Conservation (phyloP, 768 basidiomycete genomes). For the Leccinum longicurvipes region DNA sequence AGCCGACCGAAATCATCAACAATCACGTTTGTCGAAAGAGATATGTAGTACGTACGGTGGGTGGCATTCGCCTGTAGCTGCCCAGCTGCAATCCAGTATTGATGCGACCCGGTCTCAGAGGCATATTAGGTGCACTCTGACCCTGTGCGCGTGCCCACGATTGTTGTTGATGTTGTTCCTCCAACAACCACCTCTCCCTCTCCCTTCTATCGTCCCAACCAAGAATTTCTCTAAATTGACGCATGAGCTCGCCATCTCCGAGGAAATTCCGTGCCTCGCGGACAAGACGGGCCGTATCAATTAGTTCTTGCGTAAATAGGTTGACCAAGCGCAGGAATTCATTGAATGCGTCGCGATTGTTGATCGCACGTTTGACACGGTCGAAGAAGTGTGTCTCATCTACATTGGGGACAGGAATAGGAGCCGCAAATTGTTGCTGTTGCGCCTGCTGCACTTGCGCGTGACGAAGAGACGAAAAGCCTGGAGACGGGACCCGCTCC, state of each 20-base stretch:
- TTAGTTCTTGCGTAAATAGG: conserved; percentile 90
- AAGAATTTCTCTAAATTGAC: conserved; percentile 79
- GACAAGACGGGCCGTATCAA: conserved; percentile 81
- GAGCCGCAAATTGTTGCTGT: conserved; percentile 18
- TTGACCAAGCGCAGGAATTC: conserved; percentile 96
- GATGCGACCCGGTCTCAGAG: conserved; percentile 50
- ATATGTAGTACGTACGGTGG: conserved; percentile 52
- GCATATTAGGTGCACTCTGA: conserved; percentile 34
- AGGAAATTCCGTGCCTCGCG: conserved; percentile 76
- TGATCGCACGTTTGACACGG: conserved; percentile 71
- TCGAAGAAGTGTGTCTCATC: conserved; percentile 88
- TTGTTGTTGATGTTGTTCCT: conserved; percentile 42
- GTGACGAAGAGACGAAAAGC: conserved; percentile 20
- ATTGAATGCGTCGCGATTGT: conserved; percentile 76
- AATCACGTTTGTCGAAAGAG: not conserved
- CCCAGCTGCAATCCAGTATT: conserved; percentile 76
- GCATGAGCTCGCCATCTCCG: conserved; percentile 75
- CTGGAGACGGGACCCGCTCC: conserved; percentile 24
- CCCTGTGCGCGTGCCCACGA: conserved; percentile 52
- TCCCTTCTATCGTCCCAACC: conserved; percentile 82
- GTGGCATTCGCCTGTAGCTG: conserved; percentile 85
- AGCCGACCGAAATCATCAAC: not conserved
- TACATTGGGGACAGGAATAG: conserved; percentile 20
- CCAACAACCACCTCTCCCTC: conserved; percentile 47
- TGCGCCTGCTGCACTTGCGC: conserved; percentile 23